Percentiles rank a stretch among this genome's conserved stretches.
phyloP scores from a whole-genome alignment of 2,329 filamentous ascomycete species.

The Lachnellula cervina region DNA sequence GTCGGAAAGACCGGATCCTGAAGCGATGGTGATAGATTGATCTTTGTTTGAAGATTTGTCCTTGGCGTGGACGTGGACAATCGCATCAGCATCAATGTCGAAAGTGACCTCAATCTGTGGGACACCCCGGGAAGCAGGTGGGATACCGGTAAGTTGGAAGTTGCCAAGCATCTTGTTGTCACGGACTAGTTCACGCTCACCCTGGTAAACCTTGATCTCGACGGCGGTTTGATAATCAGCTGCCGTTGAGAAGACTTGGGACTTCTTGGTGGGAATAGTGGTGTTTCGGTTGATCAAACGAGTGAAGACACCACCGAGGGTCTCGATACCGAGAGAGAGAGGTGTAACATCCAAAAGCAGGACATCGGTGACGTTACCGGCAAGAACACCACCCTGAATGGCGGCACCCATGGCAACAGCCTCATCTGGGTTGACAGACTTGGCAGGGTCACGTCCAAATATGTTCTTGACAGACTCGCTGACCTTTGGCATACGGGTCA shows the following conservation, averaged over 20 bases:
- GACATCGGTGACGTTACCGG: constrained; percentile 94
- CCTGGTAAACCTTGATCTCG: constrained; percentile 99
- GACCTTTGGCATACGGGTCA: constrained; percentile 99
- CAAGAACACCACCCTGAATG: constrained; percentile 93
- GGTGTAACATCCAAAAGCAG: constrained; percentile 94
- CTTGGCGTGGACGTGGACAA: constrained; percentile 96
- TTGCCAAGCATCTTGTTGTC: constrained; percentile 99
- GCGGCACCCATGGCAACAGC: constrained; percentile 96
- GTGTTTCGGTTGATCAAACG: constrained; percentile 99
- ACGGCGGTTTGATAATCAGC: constrained; percentile 98
- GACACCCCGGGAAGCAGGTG: constrained; percentile 91
- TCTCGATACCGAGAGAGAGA: constrained; percentile 96
- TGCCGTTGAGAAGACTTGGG: constrained; percentile 94
- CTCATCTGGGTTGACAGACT: constrained; percentile 98
- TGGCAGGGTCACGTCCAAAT: constrained; percentile 93
- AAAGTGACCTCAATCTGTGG: constrained; percentile 98
- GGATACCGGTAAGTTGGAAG: constrained; percentile 98
- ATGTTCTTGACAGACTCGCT: constrained; percentile 92
- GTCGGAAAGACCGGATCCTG: constrained; percentile 93
- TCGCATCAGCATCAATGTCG: constrained; percentile 96
- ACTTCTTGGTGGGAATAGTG: constrained; percentile 99
- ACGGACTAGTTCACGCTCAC: constrained; percentile 96
- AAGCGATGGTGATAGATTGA: constrained; percentile 98
- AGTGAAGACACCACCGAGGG: constrained; percentile 94
- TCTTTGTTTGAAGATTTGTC: constrained; percentile 99